These are phyloP conservation scores for Vitis labrusca DNA, from an alignment of 164 flowering plant species.

Conservation along the genomic window DNA sequence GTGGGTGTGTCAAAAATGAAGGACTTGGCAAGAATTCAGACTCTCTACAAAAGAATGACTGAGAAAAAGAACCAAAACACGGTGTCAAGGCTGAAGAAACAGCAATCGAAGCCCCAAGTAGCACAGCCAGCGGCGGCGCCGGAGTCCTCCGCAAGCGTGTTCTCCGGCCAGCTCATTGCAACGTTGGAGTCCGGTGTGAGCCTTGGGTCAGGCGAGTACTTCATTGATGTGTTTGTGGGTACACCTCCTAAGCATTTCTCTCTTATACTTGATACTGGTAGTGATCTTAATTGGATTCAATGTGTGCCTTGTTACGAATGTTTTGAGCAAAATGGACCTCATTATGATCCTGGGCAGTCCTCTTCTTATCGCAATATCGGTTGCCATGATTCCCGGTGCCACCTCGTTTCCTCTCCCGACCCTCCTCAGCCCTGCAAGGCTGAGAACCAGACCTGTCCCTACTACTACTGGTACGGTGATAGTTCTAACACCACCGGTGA, in stretches of 20 bases:
- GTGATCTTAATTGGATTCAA: conserved; percentile 97
- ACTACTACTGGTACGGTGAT: conserved; percentile 96
- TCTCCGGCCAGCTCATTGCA: conserved; percentile 55
- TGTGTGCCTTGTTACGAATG: conserved; percentile 85
- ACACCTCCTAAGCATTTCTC: conserved; percentile 92
- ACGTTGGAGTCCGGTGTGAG: conserved; percentile 86
- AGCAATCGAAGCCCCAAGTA: background rate
- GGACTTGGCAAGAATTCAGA: conserved; percentile 65
- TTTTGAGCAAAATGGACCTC: conserved; percentile 79
- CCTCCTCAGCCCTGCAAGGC: conserved; percentile 61
- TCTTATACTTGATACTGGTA: conserved; percentile 90
- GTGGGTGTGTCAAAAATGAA: conserved; percentile 35
- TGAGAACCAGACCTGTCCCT: conserved; percentile 66
- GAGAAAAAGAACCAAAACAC: conserved; percentile 66
- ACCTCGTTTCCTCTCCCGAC: conserved; percentile 75
- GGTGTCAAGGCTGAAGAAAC: conserved; percentile 22
- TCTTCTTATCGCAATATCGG: conserved; percentile 49
- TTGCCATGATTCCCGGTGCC: conserved; percentile 71
- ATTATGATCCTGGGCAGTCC: conserved; percentile 67
- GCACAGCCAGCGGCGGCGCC: conserved; percentile 23
- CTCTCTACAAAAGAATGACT: conserved; percentile 44
- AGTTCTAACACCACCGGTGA: conserved; percentile 93
- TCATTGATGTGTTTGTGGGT: conserved; percentile 93
- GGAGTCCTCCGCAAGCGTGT: conserved; percentile 16
- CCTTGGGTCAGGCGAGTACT: conserved; percentile 93